Evolutionary conservation across 768 basidiomycete genomes (phyloP), one percentile per base, ranked within the genome.

Genomic region (Suillus lakei): DNA sequence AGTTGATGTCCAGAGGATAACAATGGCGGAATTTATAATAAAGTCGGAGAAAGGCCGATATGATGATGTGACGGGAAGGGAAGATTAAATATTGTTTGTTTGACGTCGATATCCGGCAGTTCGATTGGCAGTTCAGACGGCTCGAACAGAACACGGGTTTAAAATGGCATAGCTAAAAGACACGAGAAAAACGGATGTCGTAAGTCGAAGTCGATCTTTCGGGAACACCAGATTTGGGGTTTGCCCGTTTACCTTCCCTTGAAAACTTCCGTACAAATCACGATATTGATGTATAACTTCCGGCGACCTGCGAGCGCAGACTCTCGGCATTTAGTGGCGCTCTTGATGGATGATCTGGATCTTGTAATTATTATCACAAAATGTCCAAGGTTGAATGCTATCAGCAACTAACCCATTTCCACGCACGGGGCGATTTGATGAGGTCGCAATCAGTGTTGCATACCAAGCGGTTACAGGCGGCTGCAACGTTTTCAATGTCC

Each of bases 141-240:
- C 56, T 53, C 51, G 53, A 54, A 54, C 10, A 59, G 56, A 59
- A 59, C 41, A 21, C 39, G 10, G 39, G 58, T 41, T 66, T n/a
- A 53, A 77, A 66, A 59, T 18, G 66, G 73, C 26, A 59, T 65
- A 66, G 71, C 30, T 63, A 65, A 67, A 77, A 71, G 71, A 77
- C 77, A 77, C 76, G 77, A 71, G 66, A 77, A 77, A 71, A 70
- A 60, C 76, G 77, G 76, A 65, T 77, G 64, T 64, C 76, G 76
- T 77, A 76, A 77, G 68, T 77, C 76, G 77, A 77, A 77, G 77
- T 48, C 67, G 61, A 56, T 62, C 67, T 59, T 55, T 67, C 60
- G 63, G 61, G 66, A 67, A 74, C 26, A 58, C 34, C 38, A 72
- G 64, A 70, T 68, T 72, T 70, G 68, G 77, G 73, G 36, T 23